Conservation (phyloP, 2,329 filamentous ascomycete species). For the Penicillium sp. region DNA sequence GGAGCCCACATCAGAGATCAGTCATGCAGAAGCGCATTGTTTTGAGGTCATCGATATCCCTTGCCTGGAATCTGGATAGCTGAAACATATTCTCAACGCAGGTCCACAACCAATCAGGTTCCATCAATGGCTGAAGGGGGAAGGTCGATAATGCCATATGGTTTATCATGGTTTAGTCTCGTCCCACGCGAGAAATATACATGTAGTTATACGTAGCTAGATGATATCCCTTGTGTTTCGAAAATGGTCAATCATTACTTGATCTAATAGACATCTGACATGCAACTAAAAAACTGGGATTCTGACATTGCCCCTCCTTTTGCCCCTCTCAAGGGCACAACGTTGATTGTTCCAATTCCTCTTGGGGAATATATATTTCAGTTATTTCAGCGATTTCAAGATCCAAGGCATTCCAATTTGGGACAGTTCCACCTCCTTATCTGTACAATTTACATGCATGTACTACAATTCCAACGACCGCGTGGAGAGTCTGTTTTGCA, state of each 20-base stretch:
- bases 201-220: too few relatives aligned
- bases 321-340: not conserved
- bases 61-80: conserved; percentile 18
- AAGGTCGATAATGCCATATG: not conserved
- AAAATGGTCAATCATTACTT: not conserved
- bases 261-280: not conserved
- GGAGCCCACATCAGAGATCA: not conserved
- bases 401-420: not conserved
- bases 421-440: not conserved
- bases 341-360: not conserved
- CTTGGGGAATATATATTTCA: not conserved
- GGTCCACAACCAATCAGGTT: conserved; percentile 6
- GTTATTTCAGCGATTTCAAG: not conserved
- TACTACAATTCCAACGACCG: not conserved
- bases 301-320: not conserved
- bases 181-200: not conserved
- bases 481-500: conserved; percentile 13
- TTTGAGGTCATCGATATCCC: conserved; percentile 8
- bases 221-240: not conserved
- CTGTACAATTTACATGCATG: not conserved
- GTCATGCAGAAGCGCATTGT: conserved; percentile 5
- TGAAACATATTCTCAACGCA: conserved; percentile 17
- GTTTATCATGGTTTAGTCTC: not conserved
- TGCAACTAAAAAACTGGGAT: not conserved
- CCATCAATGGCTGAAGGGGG: not conserved